Base-by-base conservation (phyloP, 2,329 filamentous ascomycete species). In the Nannizzia gypsea region DNA sequence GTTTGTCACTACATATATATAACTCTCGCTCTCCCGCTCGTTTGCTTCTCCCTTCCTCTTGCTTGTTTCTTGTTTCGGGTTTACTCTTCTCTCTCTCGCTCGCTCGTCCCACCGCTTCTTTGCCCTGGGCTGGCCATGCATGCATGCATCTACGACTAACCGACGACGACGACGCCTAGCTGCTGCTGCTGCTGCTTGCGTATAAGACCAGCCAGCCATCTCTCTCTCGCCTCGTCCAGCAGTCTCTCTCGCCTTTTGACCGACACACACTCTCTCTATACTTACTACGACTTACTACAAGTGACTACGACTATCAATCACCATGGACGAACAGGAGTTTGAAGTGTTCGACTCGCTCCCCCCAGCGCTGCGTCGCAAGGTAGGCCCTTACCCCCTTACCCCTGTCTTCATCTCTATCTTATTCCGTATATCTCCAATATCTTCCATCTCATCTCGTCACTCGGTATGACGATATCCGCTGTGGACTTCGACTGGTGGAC, bases 361-460 rank as follows among this genome's bases (percentile, higher is more conserved):
- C 20, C 78, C 78, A 24, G 79, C 80, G 15, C 75, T 83, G 58
- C 76, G 79, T 66, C 76, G 81, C 70, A 83, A 83, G 74, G 81
- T 83, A 72, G 76, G 80, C 74, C 40, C 56, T 36, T 61, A 46
- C 28, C 15, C 48, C 34, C 46, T 36, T 36, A 63, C n/a, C n/a
- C n/a, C n/a, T n/a, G n/a, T n/a, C n/a, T n/a, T n/a, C n/a, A n/a
- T n/a, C n/a, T n/a, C n/a, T n/a, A n/a, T n/a, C 63, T 60, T 55
- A 60, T 62, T 24, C 34, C 31, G 5, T 38, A 61, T 56, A 60
- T 61, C 60, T 52, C 28, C 58, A 57, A 57, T 40, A 34, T 60
- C 31, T 57, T 60, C 9, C 20, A 46, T 36, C 9, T 40, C 55
- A 17, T 40, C 20, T 15, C 46, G 15, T 46, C 42, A 8, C 42